phyloP scores from a whole-genome alignment of 2,329 filamentous ascomycete genomes.

The Diaporthe eres region DNA sequence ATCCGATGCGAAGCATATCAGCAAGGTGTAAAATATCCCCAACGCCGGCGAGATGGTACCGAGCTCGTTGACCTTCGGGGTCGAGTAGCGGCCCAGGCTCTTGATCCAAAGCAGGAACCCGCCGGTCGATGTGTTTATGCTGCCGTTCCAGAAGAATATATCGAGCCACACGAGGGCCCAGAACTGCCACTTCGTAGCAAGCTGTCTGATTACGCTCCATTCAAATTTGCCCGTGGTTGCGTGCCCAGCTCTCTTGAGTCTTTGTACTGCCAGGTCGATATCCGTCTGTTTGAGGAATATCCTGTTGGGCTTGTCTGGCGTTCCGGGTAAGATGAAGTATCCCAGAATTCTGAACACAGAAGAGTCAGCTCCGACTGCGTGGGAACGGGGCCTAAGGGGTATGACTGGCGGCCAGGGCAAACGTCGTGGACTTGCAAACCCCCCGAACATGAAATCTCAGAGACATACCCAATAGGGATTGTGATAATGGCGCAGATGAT shows the following conservation, averaged over 20 bases:
- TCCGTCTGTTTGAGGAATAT: slow-evolving; percentile 62
- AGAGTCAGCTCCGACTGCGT: background rate
- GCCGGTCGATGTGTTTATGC: slow-evolving; percentile 61
- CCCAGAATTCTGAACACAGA: slow-evolving; percentile 55
- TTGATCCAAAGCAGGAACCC: slow-evolving; percentile 72
- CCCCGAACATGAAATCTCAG: background rate
- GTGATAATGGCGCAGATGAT: slow-evolving; percentile 68
- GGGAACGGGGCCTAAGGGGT: background rate
- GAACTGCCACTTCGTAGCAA: slow-evolving; percentile 61
- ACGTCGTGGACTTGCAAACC: background rate
- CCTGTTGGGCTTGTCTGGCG: slow-evolving; percentile 63
- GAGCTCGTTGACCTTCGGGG: slow-evolving; percentile 63
- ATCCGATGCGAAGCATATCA: slow-evolving; percentile 69
- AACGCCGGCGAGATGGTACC: slow-evolving; percentile 66
- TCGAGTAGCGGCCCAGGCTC: slow-evolving; percentile 62
- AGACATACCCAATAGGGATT: slow-evolving; percentile 60
- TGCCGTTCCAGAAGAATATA: slow-evolving; percentile 70
- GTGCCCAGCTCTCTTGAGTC: slow-evolving; percentile 62
- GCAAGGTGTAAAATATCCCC: slow-evolving; percentile 69
- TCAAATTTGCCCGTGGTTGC: slow-evolving; percentile 54
- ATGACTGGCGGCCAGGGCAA: background rate
- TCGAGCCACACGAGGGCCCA: slow-evolving; percentile 66
- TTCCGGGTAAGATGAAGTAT: slow-evolving; percentile 66
- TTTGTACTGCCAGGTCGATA: slow-evolving; percentile 58
- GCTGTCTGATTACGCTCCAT: slow-evolving; percentile 48